A percentile compares a stretch with the other conserved stretches of the same genome.
Evolutionary conservation across 495 filamentous ascomycete genomes (phyloP).

Genomic region (Trichocladium antarcticum): DNA sequence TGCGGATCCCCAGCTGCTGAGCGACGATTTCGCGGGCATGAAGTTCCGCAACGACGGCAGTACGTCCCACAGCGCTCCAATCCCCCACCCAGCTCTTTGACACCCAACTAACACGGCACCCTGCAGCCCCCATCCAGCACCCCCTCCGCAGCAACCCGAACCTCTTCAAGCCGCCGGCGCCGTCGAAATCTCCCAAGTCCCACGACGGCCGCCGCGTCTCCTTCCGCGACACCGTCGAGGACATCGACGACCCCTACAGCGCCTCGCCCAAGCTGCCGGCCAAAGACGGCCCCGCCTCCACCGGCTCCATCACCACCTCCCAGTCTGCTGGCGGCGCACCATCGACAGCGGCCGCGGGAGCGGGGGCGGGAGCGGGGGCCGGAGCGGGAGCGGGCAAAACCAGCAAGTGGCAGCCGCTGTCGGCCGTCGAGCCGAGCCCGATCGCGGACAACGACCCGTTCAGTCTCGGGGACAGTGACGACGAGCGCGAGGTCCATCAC

Average conservation of each 20-base stretch:
- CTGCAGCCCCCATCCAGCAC: conserved; percentile 22
- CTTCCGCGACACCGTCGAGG: conserved; percentile 64
- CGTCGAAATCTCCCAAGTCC: conserved; percentile 47
- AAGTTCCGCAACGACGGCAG: conserved; percentile 63
- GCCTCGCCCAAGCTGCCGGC: conserved; percentile 43
- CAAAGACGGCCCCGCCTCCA: conserved; percentile 14
- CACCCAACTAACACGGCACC: neutral
- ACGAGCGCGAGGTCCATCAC: conserved; percentile 59
- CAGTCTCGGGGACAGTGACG: conserved; percentile 89
- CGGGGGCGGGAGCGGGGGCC: neutral
- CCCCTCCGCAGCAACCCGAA: conserved; percentile 55
- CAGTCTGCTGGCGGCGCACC: no score
- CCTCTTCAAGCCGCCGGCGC: conserved; percentile 64
- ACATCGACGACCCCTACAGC: conserved; percentile 58
- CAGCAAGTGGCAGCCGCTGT: conserved; percentile 95
- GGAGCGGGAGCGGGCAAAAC: conserved; percentile 41
- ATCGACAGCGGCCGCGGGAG: neutral
- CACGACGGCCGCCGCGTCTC: conserved; percentile 60
- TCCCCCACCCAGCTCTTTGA: neutral
- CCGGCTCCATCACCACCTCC: conserved; percentile 3
- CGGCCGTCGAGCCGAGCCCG: conserved; percentile 75
- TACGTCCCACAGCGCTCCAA: conserved; percentile 36
- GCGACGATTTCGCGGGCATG: conserved; percentile 84
- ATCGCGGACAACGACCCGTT: conserved; percentile 90
- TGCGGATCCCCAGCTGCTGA: conserved; percentile 82